Base-by-base conservation (phyloP, 805 yeast genomes). In the Metschnikowia lunata region DNA sequence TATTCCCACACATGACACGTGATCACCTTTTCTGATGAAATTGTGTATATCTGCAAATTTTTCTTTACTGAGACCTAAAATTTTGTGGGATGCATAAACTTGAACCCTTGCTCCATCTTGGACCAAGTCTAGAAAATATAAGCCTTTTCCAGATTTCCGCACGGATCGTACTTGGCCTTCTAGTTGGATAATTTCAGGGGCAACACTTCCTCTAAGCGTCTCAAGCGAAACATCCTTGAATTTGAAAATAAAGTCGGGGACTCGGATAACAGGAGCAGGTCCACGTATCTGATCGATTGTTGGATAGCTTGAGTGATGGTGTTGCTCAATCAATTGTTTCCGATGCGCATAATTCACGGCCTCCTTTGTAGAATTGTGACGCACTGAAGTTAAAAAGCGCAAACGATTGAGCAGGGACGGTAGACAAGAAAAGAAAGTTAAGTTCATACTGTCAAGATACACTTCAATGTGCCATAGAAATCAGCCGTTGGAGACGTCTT, bases 21-120 rank as follows among this genome's bases (percentile, higher is more conserved):
- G 76, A 57, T 91, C 99, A 0, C 97, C 97, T 18, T 76, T 75
- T 38, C 83, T 71, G 33, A 88, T 63, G 28, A 65, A 58, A 4
- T 60, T 59, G 52, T 75, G 80, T 1, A 48, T 26, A 1, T 43
- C 49, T 14, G 37, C 56, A 49, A 80, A 82, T 34, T 71, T 72
- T 0, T 69, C 75, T 18, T 63, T 68, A 1, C 66, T 49, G 7
- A 75, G 30, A 0, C 62, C 65, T 66, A 76, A 64, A 44, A 72
- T 61, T 52, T 72, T 78, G 55, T 73, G 75, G 57, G 76, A 78
- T 14, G 81, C 76, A 54, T 83, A 80, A 0, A 85, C 54, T 59
- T 88, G 96, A 2, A 88, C 62, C 50, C 71, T 71, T 0, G 48
- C 39, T 32, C 64, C 71, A 54, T 85, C 91, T 54, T 85, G 91